Evolutionary conservation across 1,284 basidiomycete genomes (phyloP).

Genomic region (Moesziomyces antarcticus): DNA sequence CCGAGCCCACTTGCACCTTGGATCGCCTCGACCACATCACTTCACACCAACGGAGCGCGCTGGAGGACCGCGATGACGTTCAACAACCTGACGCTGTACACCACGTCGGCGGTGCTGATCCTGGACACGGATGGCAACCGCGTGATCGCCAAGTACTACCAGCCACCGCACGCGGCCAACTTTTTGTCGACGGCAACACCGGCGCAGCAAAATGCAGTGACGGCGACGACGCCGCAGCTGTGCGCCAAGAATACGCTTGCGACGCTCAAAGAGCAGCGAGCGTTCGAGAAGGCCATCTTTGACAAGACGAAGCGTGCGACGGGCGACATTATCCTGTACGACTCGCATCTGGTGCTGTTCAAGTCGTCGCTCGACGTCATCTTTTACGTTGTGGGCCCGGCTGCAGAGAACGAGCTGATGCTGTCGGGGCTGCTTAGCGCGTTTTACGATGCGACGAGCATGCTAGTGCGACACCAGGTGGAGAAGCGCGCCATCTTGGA

Average conservation of each 20-base stretch:
- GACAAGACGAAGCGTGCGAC: constrained; percentile 74
- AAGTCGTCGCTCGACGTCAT: constrained; percentile 94
- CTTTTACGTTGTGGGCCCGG: constrained; percentile 89
- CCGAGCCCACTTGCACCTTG: neutral
- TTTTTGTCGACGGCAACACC: constrained; percentile 34
- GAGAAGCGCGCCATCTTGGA: constrained; percentile 96
- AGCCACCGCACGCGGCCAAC: constrained; percentile 74
- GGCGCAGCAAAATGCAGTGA: constrained; percentile 52
- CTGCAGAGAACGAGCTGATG: constrained; percentile 96
- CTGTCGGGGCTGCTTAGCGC: constrained; percentile 84
- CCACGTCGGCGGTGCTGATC: constrained; percentile 76
- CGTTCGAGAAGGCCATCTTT: constrained; percentile 94
- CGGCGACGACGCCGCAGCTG: constrained; percentile 49
- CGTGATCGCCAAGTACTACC: constrained; percentile 93
- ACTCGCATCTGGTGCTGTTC: constrained; percentile 90
- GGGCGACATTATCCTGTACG: constrained; percentile 89
- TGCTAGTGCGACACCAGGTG: constrained; percentile 83
- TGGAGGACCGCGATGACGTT: constrained; percentile 40
- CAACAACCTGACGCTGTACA: constrained; percentile 65
- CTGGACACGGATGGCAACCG: constrained; percentile 94
- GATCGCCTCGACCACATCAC: neutral
- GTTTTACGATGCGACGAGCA: constrained; percentile 84
- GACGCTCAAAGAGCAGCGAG: constrained; percentile 89
- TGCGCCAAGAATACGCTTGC: constrained; percentile 73
- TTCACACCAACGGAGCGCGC: neutral